A percentile compares a stretch with the other conserved stretches of the same genome.
Evolutionary conservation across 2,329 filamentous ascomycete genomes (phyloP).

Genomic region (Penicillium capsulatum): DNA sequence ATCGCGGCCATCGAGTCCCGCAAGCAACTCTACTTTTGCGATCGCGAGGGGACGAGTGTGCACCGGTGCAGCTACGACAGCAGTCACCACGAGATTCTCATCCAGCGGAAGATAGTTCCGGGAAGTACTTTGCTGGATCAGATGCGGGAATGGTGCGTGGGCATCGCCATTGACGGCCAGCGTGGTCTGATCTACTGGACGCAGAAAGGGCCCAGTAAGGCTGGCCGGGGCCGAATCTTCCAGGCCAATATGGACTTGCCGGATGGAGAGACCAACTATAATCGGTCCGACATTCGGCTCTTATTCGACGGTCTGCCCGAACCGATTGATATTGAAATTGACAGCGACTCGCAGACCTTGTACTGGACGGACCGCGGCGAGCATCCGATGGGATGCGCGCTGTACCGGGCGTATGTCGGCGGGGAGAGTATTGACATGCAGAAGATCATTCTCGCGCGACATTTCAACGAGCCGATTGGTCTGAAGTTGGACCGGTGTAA

Average conservation of each 20-base stretch:
- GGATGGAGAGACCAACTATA: constrained; percentile 29
- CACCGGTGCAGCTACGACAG: constrained; percentile 37
- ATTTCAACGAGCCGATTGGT: constrained; percentile 15
- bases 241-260: constrained; percentile 45
- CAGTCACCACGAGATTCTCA: constrained; percentile 34
- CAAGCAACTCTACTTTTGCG: constrained; percentile 40
- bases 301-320: constrained; percentile 50
- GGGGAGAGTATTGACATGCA: constrained; percentile 7
- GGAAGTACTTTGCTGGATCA: constrained; percentile 13
- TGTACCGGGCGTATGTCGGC: constrained; percentile 42
- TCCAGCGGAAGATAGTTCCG: constrained; percentile 30
- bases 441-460: constrained; percentile 20
- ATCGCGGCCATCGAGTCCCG: constrained; percentile 26
- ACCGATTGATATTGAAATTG: constrained; percentile 56
- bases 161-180: constrained; percentile 47
- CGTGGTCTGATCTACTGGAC: constrained; percentile 55
- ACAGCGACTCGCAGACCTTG: constrained; percentile 43
- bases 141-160: constrained; percentile 53
- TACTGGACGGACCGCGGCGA: constrained; percentile 63
- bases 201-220: constrained; percentile 56
- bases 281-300: constrained; percentile 42
- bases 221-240: constrained; percentile 51
- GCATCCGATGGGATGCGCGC: constrained; percentile 50
- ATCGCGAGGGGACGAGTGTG: constrained; percentile 44
- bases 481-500: constrained; percentile 8